Conservation (phyloP, 129 eudicot species). For the Flaveria bidentis region DNA sequence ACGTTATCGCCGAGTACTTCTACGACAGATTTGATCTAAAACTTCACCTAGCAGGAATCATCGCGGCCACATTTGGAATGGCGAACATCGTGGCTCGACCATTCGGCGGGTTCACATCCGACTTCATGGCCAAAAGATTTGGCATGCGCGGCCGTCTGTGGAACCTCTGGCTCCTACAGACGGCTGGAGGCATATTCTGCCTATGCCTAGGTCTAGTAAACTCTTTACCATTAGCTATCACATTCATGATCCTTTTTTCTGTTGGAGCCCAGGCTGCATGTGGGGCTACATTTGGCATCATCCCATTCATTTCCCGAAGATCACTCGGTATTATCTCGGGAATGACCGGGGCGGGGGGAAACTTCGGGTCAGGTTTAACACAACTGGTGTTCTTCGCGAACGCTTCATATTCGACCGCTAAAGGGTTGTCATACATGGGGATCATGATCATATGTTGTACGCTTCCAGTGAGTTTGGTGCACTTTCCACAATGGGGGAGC, state of each 20-base stretch:
- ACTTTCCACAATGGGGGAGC: slow-evolving; percentile 85
- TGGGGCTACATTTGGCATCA: slow-evolving; percentile 58
- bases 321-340: slow-evolving; percentile 62
- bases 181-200: slow-evolving; percentile 56
- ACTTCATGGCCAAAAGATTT: slow-evolving; percentile 43
- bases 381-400: slow-evolving; percentile 69
- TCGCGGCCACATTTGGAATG: slow-evolving; percentile 68
- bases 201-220: slow-evolving; percentile 44
- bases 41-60: slow-evolving; percentile 56
- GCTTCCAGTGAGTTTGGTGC: slow-evolving; percentile 54
- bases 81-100: slow-evolving; percentile 64
- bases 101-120: slow-evolving; percentile 59
- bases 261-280: slow-evolving; percentile 60
- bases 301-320: slow-evolving; percentile 56
- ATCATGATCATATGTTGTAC: slow-evolving; percentile 59
- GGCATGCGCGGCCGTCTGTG: slow-evolving; percentile 73
- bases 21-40: slow-evolving; percentile 59
- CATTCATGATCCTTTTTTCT: slow-evolving; percentile 52
- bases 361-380: slow-evolving; percentile 69
- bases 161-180: slow-evolving; percentile 69
- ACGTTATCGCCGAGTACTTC: slow-evolving; percentile 67
- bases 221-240: slow-evolving; percentile 44
- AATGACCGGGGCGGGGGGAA: slow-evolving; percentile 72
- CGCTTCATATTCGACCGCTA: slow-evolving; percentile 47
- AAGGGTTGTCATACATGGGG: slow-evolving; percentile 66